A percentile compares a stretch with the other conserved stretches of the same genome.
These are phyloP conservation scores for Leishmania tropica DNA, from an alignment of 208 protist genomes.

Conservation along the genomic window DNA sequence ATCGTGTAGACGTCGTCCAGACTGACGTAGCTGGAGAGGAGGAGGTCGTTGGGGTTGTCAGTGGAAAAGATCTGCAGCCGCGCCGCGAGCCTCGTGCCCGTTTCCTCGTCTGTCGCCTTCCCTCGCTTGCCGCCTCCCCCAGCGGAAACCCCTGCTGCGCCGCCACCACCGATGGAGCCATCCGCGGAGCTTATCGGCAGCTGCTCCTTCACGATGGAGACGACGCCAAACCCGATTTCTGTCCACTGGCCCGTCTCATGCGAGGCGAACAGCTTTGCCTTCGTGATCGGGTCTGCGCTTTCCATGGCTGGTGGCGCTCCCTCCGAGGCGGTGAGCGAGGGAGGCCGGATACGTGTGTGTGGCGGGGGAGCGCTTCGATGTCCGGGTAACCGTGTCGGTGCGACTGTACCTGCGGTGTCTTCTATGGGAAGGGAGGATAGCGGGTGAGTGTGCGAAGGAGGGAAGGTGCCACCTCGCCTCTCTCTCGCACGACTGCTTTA, in stretches of 20 bases:
- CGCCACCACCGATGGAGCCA: background rate
- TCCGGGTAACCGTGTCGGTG: background rate
- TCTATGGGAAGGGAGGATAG: background rate
- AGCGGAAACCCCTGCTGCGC: background rate
- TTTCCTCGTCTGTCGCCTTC: slow-evolving; percentile 23
- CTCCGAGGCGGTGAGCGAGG: background rate
- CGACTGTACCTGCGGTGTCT: background rate
- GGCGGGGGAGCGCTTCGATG: background rate
- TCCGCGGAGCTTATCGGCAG: slow-evolving; percentile 7
- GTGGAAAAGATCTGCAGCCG: slow-evolving; percentile 57
- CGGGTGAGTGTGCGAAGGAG: background rate
- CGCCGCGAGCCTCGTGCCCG: slow-evolving; percentile 5
- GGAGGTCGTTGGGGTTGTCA: slow-evolving; percentile 57
- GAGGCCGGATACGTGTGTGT: too few species aligned
- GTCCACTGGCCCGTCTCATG: slow-evolving; percentile 52
- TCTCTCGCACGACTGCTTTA: background rate
- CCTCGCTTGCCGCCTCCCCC: slow-evolving; percentile 23
- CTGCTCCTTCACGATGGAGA: slow-evolving; percentile 34
- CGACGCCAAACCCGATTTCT: slow-evolving; percentile 71
- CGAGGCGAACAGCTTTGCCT: slow-evolving; percentile 76
- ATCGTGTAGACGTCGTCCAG: slow-evolving; percentile 70
- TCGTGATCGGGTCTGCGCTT: slow-evolving; percentile 50
- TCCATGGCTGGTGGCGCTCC: slow-evolving; percentile 3
- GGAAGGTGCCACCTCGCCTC: background rate
- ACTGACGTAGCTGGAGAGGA: slow-evolving; percentile 65